Base-by-base conservation (phyloP, 73 alveolate genomes). In the Vitrella brassicaformis region DNA sequence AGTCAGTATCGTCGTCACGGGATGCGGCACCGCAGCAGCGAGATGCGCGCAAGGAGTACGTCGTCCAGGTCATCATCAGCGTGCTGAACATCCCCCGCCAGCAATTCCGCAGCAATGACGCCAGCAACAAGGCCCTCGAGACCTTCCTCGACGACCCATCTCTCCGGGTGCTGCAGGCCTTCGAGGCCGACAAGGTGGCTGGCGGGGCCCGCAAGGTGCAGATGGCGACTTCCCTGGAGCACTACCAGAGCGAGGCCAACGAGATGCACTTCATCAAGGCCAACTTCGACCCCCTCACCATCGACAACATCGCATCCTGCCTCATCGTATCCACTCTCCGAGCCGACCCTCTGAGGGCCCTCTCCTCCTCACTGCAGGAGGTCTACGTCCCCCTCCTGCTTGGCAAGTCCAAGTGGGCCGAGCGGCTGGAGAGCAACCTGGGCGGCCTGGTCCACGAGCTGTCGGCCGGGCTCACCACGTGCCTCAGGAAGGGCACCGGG, bases 51-150 rank as follows among this genome's bases (percentile, higher is more conserved):
- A 78, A 78, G 31, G 84, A 78, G 78, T 78, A 78, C 25, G 25
- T 78, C 32, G 78, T 78, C 10, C 84, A 78, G 68, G 68, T 78
- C 64, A 70, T 78, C 84, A 68, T 78, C 78, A 69, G 78, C 67
- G 78, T 78, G 68, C 73, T 78, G 72, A 70, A 70, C 68, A 78
- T 78, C 1, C 84, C 84, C 31, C 78, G 84, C 67, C 47, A 29
- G 10, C 77, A 78, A 28, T 78, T 78, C 78, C 71, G 84, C 31
- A 78, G 84, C 75, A 78, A 78, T 73, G 47, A 78, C 10, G 70
- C 84, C n/a, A 68, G 78, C 32, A 78, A 78, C 31, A 78, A 71
- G 26, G 72, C 72, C 39, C 47, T 78, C 78, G 84, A 78, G 67
- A 78, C 31, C 22, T 78, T 78, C 78, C 68, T 78, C 77, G 84